Conservation (phyloP, 176 grass and related monocot genomes). For the Tillandsia fasciculata region DNA sequence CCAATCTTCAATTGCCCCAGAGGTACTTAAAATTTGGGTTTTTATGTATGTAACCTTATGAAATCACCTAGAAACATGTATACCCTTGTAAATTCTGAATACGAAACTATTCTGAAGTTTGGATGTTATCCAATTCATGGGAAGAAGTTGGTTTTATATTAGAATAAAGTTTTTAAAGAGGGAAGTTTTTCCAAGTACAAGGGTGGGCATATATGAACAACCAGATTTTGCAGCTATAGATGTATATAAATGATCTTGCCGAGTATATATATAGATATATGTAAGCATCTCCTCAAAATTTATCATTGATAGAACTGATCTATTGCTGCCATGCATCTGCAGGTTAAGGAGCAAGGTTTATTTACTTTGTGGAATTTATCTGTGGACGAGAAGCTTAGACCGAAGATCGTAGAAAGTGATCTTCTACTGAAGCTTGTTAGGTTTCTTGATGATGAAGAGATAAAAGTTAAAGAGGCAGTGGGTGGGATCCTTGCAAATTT, state of each 20-base stretch:
- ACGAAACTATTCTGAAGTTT: no score
- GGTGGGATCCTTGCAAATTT: slow-evolving; percentile 55
- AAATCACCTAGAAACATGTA: background rate
- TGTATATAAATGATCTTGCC: no score
- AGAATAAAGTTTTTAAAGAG: no score
- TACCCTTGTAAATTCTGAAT: no score
- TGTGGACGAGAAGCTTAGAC: slow-evolving; percentile 37
- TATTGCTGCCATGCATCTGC: slow-evolving; percentile 16
- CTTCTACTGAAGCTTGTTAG: slow-evolving; percentile 35
- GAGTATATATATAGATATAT: no score
- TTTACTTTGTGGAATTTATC: slow-evolving; percentile 72
- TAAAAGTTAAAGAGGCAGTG: slow-evolving; percentile 60
- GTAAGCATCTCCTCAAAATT: background rate
- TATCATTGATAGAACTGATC: slow-evolving; percentile 10
- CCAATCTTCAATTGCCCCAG: slow-evolving; percentile 37
- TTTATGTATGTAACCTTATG: background rate
- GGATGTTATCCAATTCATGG: no score
- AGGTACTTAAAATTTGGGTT: slow-evolving; percentile 34
- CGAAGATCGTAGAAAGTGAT: slow-evolving; percentile 40
- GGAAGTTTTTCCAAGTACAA: no score
- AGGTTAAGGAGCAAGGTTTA: slow-evolving; percentile 54
- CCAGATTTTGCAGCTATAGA: no score
- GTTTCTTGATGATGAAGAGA: slow-evolving; percentile 55
- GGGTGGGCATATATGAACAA: no score
- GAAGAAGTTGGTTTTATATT: no score